phyloP scores from a whole-genome alignment of 176 grass and related monocot genomes.

The Ananas comosus region DNA sequence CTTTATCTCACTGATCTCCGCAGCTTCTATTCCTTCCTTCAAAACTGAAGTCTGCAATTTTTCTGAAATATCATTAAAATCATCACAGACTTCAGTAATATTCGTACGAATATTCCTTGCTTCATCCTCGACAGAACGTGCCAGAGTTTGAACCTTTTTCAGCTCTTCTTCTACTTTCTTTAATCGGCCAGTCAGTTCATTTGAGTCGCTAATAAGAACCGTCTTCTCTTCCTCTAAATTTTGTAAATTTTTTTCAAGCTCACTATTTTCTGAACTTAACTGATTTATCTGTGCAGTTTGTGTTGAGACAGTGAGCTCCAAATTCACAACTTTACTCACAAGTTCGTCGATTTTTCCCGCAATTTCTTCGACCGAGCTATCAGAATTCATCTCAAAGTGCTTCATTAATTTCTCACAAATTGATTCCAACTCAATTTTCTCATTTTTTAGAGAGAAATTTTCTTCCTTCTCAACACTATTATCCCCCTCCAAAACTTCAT shows the following conservation, averaged over 20 bases:
- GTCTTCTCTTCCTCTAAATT: constrained; percentile 52
- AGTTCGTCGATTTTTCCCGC: constrained; percentile 74
- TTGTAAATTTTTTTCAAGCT: constrained; percentile 40
- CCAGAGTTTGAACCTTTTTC: constrained; percentile 42
- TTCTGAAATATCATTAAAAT: constrained; percentile 49
- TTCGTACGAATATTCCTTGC: constrained; percentile 42
- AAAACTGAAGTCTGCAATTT: constrained; percentile 32
- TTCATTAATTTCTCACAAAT: constrained; percentile 60
- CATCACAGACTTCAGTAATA: constrained; percentile 48
- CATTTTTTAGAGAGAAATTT: constrained; percentile 27
- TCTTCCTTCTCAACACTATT: constrained; percentile 22
- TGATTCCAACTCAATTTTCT: constrained; percentile 40
- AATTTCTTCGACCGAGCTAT: constrained; percentile 57
- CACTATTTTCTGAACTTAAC: constrained; percentile 50
- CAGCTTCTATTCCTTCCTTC: not conserved
- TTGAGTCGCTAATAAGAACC: constrained; percentile 19
- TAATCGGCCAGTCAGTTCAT: constrained; percentile 37
- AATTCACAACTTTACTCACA: constrained; percentile 62
- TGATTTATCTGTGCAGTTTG: constrained; percentile 66
- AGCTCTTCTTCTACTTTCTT: constrained; percentile 59
- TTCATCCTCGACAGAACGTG: constrained; percentile 52
- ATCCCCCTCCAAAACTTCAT: not conserved
- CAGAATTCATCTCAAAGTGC: constrained; percentile 53
- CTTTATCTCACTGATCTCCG: not conserved
- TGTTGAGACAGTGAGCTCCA: constrained; percentile 86